A percentile compares a stretch with the other conserved stretches of the same genome.
phyloP scores from a whole-genome alignment of 768 basidiomycete genomes.

The Piloderma croceum region DNA sequence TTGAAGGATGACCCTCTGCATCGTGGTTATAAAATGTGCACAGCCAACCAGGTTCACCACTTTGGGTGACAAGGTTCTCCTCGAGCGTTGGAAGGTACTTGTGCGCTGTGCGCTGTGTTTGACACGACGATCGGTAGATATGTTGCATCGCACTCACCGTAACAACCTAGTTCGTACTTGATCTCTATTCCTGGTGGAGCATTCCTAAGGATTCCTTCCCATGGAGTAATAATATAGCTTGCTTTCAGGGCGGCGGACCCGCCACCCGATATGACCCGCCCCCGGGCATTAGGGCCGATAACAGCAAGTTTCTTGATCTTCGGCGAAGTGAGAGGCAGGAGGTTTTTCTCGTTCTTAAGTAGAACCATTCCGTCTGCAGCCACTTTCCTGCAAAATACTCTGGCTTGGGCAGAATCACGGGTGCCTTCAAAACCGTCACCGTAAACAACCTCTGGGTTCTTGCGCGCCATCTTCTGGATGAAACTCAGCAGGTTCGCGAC shows the following conservation, averaged over 20 bases:
- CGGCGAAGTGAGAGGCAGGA: slow-evolving; percentile 47
- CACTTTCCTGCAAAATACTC: slow-evolving; percentile 48
- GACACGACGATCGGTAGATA: background rate
- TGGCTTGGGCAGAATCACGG: slow-evolving; percentile 45
- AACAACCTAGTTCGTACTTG: slow-evolving; percentile 57
- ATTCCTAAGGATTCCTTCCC: slow-evolving; percentile 48
- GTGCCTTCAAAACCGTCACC: slow-evolving; percentile 57
- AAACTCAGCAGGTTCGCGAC: slow-evolving; percentile 47
- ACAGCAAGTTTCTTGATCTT: slow-evolving; percentile 47
- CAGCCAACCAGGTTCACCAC: slow-evolving; percentile 55
- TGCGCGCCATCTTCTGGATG: slow-evolving; percentile 50
- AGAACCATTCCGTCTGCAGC: slow-evolving; percentile 62
- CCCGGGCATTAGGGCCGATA: slow-evolving; percentile 66
- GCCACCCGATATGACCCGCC: slow-evolving; percentile 64
- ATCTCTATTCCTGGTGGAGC: slow-evolving; percentile 47
- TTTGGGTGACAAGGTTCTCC: slow-evolving; percentile 44
- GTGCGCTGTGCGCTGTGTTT: slow-evolving; percentile 37
- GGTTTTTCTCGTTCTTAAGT: slow-evolving; percentile 50
- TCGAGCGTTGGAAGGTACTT: slow-evolving; percentile 71
- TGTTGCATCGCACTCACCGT: slow-evolving; percentile 36
- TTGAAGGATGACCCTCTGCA: slow-evolving; percentile 36
- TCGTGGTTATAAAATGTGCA: slow-evolving; percentile 61
- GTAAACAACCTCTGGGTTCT: slow-evolving; percentile 55
- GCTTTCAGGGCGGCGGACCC: slow-evolving; percentile 73
- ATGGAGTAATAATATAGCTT: slow-evolving; percentile 60